phyloP scores from a whole-genome alignment of 2,329 filamentous ascomycete species.

The Aspergillus vadensis region DNA sequence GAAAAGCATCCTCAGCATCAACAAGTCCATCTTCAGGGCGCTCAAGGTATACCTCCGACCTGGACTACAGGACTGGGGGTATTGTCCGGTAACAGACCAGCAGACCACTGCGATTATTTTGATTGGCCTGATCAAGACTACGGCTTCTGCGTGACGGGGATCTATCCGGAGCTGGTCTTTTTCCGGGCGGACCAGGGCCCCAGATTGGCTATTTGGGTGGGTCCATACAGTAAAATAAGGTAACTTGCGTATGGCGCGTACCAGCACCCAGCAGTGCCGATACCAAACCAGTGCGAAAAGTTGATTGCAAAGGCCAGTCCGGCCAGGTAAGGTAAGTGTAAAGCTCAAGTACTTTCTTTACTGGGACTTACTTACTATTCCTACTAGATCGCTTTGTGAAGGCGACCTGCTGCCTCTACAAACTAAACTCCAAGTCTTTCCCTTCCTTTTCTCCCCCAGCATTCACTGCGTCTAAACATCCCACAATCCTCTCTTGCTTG shows the following conservation, averaged over 20 bases:
- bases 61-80: neutral
- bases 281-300: slow-evolving; percentile 1
- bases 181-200: slow-evolving; percentile 10
- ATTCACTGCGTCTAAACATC: slow-evolving; percentile 9
- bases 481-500: slow-evolving; percentile 4
- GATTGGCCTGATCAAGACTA: slow-evolving; percentile 8
- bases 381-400: slow-evolving; percentile 6
- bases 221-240: slow-evolving; percentile 16
- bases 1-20: neutral
- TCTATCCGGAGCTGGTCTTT: slow-evolving; percentile 19
- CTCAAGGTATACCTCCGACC: neutral
- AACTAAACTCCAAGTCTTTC: slow-evolving; percentile 19
- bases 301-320: slow-evolving; percentile 6
- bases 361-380: neutral
- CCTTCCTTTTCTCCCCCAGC: neutral
- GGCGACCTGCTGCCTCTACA: slow-evolving; percentile 15
- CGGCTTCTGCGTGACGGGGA: slow-evolving; percentile 11
- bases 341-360: neutral
- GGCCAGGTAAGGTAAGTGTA: neutral
- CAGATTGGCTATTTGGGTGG: slow-evolving; percentile 13
- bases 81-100: slow-evolving; percentile 5
- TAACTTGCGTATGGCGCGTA: slow-evolving; percentile 10
- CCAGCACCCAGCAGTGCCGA: neutral
- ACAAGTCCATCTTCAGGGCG: neutral
- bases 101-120: neutral